Evolutionary conservation across 1,284 basidiomycete genomes (phyloP).

Genomic region (Meira miltonrushii): DNA sequence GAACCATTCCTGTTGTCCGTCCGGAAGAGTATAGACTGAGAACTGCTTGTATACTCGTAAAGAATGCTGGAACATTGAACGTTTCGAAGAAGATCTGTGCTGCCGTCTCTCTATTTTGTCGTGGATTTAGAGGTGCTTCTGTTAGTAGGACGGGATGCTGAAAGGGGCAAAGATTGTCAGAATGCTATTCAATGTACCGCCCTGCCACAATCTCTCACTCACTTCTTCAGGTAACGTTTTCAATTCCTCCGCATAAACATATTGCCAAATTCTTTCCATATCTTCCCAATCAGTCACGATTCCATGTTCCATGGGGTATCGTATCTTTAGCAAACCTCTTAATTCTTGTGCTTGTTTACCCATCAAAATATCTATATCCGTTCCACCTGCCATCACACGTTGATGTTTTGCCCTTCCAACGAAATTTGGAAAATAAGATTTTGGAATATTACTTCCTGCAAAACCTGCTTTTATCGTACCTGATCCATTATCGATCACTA

Average conservation of each 20-base stretch:
- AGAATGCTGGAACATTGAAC: constrained; percentile 96
- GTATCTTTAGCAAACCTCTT: constrained; percentile 46
- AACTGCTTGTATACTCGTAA: constrained; percentile 94
- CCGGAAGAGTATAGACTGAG: constrained; percentile 95
- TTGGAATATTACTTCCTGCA: constrained; percentile 49
- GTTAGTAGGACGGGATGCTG: constrained; percentile 94
- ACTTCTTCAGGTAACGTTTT: constrained; percentile 49
- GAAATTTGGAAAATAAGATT: constrained; percentile 49
- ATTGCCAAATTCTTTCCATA: constrained; percentile 52
- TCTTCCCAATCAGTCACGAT: constrained; percentile 52
- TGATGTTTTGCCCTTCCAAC: constrained; percentile 50
- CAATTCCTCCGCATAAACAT: constrained; percentile 49
- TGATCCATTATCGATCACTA: constrained; percentile 52
- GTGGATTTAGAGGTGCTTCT: constrained; percentile 86
- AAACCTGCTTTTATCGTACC: constrained; percentile 52
- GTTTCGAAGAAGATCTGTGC: constrained; percentile 97
- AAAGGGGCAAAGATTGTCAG: constrained; percentile 4
- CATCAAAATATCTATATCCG: constrained; percentile 51
- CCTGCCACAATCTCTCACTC: constrained; percentile 7
- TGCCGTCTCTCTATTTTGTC: constrained; percentile 89
- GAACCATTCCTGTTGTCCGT: constrained; percentile 95
- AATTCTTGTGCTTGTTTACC: constrained; percentile 49
- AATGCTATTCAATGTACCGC: constrained; percentile 1
- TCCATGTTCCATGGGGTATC: constrained; percentile 52
- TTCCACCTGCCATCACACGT: constrained; percentile 51